These are phyloP conservation scores for Lyophyllum semitale DNA, from an alignment of 768 basidiomycete species.

Conservation along the genomic window DNA sequence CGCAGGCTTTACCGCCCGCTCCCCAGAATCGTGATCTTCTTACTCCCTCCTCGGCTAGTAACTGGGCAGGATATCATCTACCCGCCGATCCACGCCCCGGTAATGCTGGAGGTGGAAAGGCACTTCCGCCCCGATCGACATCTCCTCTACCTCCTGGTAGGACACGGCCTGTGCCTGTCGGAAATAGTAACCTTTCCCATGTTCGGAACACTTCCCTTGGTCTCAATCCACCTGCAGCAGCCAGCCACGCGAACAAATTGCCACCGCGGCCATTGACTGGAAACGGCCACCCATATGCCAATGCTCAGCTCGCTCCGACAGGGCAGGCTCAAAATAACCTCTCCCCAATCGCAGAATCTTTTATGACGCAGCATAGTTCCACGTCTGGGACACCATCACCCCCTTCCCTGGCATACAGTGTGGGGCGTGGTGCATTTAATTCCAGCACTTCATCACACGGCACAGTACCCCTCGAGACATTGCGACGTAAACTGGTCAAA, in stretches of 20 bases:
- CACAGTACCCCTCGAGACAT: slow-evolving; percentile 67
- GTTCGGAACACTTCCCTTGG: slow-evolving; percentile 56
- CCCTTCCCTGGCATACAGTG: slow-evolving; percentile 49
- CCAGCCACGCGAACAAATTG: slow-evolving; percentile 41
- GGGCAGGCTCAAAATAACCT: slow-evolving; percentile 44
- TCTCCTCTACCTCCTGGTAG: slow-evolving; percentile 42
- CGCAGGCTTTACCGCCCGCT: slow-evolving; percentile 43
- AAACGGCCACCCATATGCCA: slow-evolving; percentile 61
- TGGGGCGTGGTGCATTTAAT: slow-evolving; percentile 62
- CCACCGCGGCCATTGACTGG: slow-evolving; percentile 46
- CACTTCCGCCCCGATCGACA: slow-evolving; percentile 39
- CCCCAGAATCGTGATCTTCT: slow-evolving; percentile 40
- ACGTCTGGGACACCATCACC: slow-evolving; percentile 48
- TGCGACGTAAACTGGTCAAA: slow-evolving; percentile 84
- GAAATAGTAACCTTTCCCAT: slow-evolving; percentile 36
- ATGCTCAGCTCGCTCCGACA: slow-evolving; percentile 46
- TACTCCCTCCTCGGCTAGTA: slow-evolving; percentile 43
- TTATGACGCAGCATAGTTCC: slow-evolving; percentile 36
- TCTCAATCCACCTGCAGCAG: slow-evolving; percentile 37
- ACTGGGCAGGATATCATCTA: slow-evolving; percentile 53
- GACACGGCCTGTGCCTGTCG: slow-evolving; percentile 22
- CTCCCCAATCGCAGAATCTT: slow-evolving; percentile 76
- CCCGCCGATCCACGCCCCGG: slow-evolving; percentile 63
- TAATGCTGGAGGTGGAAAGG: slow-evolving; percentile 44
- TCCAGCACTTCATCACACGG: slow-evolving; percentile 43